Conservation (phyloP, 2,329 filamentous ascomycete genomes). For the Talaromyces piceae region DNA sequence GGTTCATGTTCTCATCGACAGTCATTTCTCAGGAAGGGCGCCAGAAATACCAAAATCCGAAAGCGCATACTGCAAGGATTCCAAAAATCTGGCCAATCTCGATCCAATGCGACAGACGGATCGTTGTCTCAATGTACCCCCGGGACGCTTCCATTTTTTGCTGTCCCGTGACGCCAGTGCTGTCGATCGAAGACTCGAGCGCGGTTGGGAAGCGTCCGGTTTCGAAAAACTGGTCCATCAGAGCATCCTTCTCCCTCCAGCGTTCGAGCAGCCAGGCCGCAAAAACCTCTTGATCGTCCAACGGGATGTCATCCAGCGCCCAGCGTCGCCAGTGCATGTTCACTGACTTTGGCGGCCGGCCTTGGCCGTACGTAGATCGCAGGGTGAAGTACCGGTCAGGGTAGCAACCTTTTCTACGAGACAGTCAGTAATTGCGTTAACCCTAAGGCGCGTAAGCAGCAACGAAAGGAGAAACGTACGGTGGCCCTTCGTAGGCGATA, state of each 20-base stretch:
- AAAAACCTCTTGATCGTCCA: conserved; percentile 66
- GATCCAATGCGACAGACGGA: conserved; percentile 35
- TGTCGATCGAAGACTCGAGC: conserved; percentile 44
- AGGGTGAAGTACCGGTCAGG: conserved; percentile 90
- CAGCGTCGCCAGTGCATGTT: conserved; percentile 96
- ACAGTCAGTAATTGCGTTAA: background rate
- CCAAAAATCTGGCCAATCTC: conserved; percentile 40
- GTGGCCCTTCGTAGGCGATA: conserved; percentile 87
- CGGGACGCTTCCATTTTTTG: conserved; percentile 26
- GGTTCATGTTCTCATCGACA: background rate
- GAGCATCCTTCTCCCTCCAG: conserved; percentile 86
- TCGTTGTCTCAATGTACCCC: conserved; percentile 38
- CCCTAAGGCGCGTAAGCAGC: background rate
- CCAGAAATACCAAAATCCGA: conserved; percentile 24
- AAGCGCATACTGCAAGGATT: conserved; percentile 28
- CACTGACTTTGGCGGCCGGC: conserved; percentile 83
- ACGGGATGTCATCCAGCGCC: conserved; percentile 68
- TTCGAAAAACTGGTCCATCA: conserved; percentile 73
- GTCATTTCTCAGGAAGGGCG: background rate
- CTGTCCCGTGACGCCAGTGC: conserved; percentile 28
- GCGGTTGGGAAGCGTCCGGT: conserved; percentile 75
- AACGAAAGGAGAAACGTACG: conserved; percentile 51
- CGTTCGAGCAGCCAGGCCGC: conserved; percentile 76
- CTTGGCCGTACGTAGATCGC: conserved; percentile 78
- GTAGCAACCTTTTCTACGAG: conserved; percentile 61